Evolutionary conservation across 306 rosid genomes (phyloP).

Genomic region (Cercis canadensis): DNA sequence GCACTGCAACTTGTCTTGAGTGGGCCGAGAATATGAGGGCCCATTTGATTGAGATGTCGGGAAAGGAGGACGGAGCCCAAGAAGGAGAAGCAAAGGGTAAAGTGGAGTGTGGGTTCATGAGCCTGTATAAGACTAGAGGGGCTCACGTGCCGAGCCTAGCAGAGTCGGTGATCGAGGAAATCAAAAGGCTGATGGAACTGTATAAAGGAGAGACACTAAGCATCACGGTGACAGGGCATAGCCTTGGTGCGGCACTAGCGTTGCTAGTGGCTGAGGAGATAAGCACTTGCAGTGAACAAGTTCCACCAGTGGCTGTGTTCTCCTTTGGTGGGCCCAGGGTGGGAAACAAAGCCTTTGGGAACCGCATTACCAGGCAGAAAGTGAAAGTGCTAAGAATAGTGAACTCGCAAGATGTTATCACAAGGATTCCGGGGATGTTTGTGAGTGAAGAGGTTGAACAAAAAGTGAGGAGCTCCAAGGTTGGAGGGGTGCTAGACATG

Average conservation of each 20-base stretch:
- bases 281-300: conserved; percentile 38
- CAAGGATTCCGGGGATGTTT: conserved; percentile 63
- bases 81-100: conserved; percentile 39
- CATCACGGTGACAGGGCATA: conserved; percentile 86
- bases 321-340: conserved; percentile 94
- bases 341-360: conserved; percentile 70
- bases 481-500: conserved; percentile 52
- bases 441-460: conserved; percentile 58
- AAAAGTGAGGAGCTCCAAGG: conserved; percentile 43
- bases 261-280: conserved; percentile 79
- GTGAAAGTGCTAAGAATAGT: conserved; percentile 85
- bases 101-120: conserved; percentile 85
- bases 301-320: conserved; percentile 78
- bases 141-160: conserved; percentile 77
- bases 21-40: conserved; percentile 94
- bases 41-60: conserved; percentile 46
- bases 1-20: conserved; percentile 92
- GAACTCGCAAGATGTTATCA: conserved; percentile 85
- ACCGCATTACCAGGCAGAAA: conserved; percentile 36
- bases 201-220: conserved; percentile 76
- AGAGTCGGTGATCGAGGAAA: conserved; percentile 71
- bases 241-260: conserved; percentile 87
- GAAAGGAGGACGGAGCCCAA: background rate
- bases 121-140: conserved; percentile 71
- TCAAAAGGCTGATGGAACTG: conserved; percentile 51